Percentiles rank a stretch among this genome's conserved stretches.
Evolutionary conservation across 179 eudicot species (phyloP).

Genomic region (Gypsophila paniculata): DNA sequence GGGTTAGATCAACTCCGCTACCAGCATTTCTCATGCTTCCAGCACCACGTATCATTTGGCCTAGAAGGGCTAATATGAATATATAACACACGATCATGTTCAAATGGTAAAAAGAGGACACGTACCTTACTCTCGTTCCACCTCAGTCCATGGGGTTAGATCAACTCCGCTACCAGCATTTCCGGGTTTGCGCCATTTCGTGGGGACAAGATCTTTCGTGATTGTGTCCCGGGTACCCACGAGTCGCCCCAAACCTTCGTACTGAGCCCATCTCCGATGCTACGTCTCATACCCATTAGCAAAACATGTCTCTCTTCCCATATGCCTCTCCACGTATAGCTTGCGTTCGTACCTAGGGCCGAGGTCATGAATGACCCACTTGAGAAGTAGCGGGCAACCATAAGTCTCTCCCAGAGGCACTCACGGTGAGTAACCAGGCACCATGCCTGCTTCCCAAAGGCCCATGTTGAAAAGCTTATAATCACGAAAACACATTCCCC

Average conservation of each 20-base stretch:
- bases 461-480: neutral
- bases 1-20: neutral
- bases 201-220: neutral
- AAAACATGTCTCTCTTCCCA: neutral
- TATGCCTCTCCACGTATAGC: too few species aligned
- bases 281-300: neutral
- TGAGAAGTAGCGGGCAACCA: neutral
- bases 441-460: neutral
- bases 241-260: neutral
- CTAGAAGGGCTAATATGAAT: too few species aligned
- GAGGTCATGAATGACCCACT: neutral
- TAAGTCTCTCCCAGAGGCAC: neutral
- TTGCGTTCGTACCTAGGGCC: neutral
- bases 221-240: neutral
- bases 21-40: neutral
- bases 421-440: neutral
- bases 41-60: too few species aligned
- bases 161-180: neutral
- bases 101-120: neutral
- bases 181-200: neutral
- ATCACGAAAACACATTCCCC: too few species aligned
- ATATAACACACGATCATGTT: neutral
- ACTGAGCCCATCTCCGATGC: neutral
- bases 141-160: neutral
- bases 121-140: neutral